Evolutionary conservation across 2,329 filamentous ascomycete species (phyloP), one percentile per base, ranked within the genome.

Genomic region (Aureobasidium sp.): DNA sequence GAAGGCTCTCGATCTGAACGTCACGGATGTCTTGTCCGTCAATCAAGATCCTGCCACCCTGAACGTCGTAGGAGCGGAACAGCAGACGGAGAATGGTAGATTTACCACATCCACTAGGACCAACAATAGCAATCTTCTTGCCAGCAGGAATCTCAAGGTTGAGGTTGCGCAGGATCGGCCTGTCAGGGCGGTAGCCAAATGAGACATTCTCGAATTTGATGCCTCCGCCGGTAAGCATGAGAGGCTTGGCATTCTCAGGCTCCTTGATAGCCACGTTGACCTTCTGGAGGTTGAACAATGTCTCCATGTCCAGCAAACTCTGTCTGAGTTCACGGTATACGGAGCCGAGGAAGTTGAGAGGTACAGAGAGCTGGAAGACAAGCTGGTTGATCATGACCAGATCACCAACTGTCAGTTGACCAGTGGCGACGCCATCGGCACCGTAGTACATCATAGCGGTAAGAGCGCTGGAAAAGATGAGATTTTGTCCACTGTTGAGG

Each of bases 371-470:
- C 76, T 99, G 94, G 77, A 99, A 99, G 63, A 99, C 92, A 20
- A 99, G 86, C 79, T 97, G 94, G 74, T 99, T 99, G 68, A 99
- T 91, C 90, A 99, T 95, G 72, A 99, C 94, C 36, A 99, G 81
- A 72, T 99, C 95, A 63, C 94, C 94, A 15, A 99, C 92, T 0
- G 93, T 97, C 69, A 99, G 77, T 6, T 81, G 79, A 15, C 93
- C 93, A 3, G 79, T 81, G 1, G 90, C 91, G 1, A 99, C 91
- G 39, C 95, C 95, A 69, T 93, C 86, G 27, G 91, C 91, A 6
- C 92, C 94, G 62, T 97, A 83, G 73, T 96, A 97, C 94, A 99
- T 99, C 93, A 99, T 99, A 31, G 84, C 88, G 0, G 94, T 97
- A 65, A 99, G 78, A 0, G 94, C 92, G 39, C 88, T 88, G 0